Evolutionary conservation across 2,329 filamentous ascomycete species (phyloP), one percentile per base, ranked within the genome.

Genomic region (Teratosphaeria zuluensis): DNA sequence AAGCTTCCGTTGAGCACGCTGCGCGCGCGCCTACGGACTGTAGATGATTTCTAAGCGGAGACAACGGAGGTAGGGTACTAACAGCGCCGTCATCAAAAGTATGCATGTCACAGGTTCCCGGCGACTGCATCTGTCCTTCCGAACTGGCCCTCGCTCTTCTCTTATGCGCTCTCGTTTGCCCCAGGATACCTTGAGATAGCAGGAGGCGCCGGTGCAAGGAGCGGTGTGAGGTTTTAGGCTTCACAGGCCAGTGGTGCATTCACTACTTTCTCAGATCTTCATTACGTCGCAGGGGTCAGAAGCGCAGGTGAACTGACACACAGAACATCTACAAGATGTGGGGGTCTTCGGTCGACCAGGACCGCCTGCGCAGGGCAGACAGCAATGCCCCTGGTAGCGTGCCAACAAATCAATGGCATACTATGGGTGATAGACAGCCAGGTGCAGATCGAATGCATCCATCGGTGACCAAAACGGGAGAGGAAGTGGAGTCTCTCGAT

Each of bases 401-500:
- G 33, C 42, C 51, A 46, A 21, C 46, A 54, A 66, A 64, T 52
- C 62, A 62, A 59, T 67, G 64, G 65, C 65, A 67, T 61, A 67
- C 58, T 51, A 61, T 55, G 59, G 61, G 65, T 42, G 65, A 68
- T 38, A 38, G 38, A 32, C 60, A 65, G n/a, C 53, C 57, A 1
- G 63, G 64, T 61, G 62, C 64, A 28, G 65, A 56, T 11, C 54
- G 64, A 12, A 52, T 60, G 11, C 64, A 67, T 53, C 52, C 51
- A 48, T 53, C n/a, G 56, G 63, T 28, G 58, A 64, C 28, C 6
- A 64, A 68, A 32, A 63, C 66, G 2, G 65, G 64, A 3, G 70
- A 70, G 53, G 67, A 69, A 30, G 63, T 65, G 7, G 66, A 69
- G 14, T 55, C 54, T 12, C 62, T 70, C 32, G 55, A 59, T 73